Base-by-base conservation (phyloP, 192 early-diverging fungal species). In the Umbelopsis isabellina region DNA sequence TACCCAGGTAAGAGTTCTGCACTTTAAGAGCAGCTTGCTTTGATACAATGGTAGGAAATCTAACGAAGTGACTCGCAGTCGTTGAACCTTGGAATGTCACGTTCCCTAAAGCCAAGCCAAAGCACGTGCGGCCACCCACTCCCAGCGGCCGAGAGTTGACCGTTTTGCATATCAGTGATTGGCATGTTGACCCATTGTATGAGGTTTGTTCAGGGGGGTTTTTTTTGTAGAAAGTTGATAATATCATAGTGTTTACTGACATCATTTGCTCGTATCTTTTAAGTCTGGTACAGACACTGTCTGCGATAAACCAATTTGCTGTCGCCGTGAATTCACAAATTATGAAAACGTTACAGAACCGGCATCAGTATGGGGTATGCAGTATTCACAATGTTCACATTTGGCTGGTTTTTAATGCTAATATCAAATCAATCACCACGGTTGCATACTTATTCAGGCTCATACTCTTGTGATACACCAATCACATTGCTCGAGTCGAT, bases 151-250 rank as follows among this genome's bases (percentile, higher is more conserved):
- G 69, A 7, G 69, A 47, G 18, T 53, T 84, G 15, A 82, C 80
- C 30, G 76, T 86, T 15, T 64, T 86, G 30, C 84, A 86, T 53
- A 69, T 86, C 25, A 82, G 80, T n/a, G 84, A 86, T 72, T 85
- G 84, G 82, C 84, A 86, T 68, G 73, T 83, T 11, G 84, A 86
- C 46, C 84, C 84, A 3, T 44, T 76, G 6, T 86, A 86, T 41
- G 51, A 76, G 25, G 71, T 79, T 47, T 61, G 33, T 47, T n/a
- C n/a, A n/a, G n/a, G n/a, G n/a, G n/a, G n/a, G n/a, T n/a, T n/a
- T n/a, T n/a, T 8, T 50, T 2, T 5, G 1, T 50, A 18, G 7
- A 23, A 12, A 48, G 3, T 27, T 23, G 7, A 0, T n/a, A 53
- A 41, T 46, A 23, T 46, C 15, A 20, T 25, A 41, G 48, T 69